These are phyloP conservation scores for Globisporangium camurandrum DNA, from an alignment of 352 stramenopile genomes.

Conservation along the genomic window DNA sequence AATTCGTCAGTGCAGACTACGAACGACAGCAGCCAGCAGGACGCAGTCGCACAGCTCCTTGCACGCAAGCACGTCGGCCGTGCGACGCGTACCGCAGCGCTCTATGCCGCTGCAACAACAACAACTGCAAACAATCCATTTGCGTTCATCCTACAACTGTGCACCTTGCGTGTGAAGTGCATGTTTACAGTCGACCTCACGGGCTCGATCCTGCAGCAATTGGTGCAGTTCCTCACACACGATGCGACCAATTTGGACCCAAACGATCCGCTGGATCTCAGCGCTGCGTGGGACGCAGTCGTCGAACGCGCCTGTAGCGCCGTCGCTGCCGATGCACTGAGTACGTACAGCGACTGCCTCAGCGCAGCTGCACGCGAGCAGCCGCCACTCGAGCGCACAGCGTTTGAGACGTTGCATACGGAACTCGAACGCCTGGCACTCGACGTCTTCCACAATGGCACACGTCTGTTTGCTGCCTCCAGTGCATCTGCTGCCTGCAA, in stretches of 20 bases:
- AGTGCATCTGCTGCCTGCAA: slow-evolving; percentile 15
- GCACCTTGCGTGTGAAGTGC: slow-evolving; percentile 36
- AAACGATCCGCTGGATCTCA: slow-evolving; percentile 39
- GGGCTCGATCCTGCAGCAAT: slow-evolving; percentile 33
- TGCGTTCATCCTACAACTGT: slow-evolving; percentile 30
- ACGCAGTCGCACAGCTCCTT: no score
- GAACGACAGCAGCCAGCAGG: no score
- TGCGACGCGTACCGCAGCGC: no score
- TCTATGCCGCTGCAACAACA: no score
- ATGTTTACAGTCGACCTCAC: slow-evolving; percentile 60
- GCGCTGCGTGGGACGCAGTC: slow-evolving; percentile 57
- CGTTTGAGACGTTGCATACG: slow-evolving; percentile 58
- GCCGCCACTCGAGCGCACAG: slow-evolving; percentile 53
- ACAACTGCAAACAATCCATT: slow-evolving; percentile 3
- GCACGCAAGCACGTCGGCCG: no score
- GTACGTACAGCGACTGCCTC: slow-evolving; percentile 72
- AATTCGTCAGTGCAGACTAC: no score
- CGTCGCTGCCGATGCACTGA: slow-evolving; percentile 49
- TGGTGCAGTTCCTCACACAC: slow-evolving; percentile 26
- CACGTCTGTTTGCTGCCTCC: slow-evolving; percentile 21
- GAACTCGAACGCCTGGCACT: slow-evolving; percentile 66
- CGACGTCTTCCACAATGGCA: slow-evolving; percentile 50
- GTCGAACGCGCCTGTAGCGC: slow-evolving; percentile 44
- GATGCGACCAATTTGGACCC: slow-evolving; percentile 23
- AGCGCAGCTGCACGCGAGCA: slow-evolving; percentile 42